Percentiles rank a stretch among this genome's conserved stretches.
Evolutionary conservation across 129 eudicot species (phyloP).

Genomic region (Chrysanthemum seticuspe): DNA sequence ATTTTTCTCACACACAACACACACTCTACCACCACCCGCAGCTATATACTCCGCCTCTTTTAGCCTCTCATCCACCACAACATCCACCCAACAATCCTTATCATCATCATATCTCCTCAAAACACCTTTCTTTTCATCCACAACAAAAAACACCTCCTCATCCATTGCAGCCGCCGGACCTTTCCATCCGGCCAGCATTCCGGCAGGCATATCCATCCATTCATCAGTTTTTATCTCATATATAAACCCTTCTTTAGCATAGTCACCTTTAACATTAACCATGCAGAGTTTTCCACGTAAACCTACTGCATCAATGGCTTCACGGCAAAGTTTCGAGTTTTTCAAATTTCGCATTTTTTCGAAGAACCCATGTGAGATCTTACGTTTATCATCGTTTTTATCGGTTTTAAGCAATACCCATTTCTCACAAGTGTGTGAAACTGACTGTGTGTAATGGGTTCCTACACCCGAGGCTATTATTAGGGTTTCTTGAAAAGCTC

Average conservation of each 20-base stretch:
- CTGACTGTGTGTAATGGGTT: conserved; percentile 43
- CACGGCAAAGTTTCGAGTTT: conserved; percentile 61
- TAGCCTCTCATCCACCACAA: conserved; percentile 41
- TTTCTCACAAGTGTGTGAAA: conserved; percentile 64
- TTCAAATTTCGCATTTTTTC: conserved; percentile 36
- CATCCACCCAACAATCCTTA: conserved; percentile 51
- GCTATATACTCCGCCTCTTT: conserved; percentile 62
- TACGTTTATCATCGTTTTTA: background rate
- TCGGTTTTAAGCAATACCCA: conserved; percentile 37
- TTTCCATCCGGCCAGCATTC: conserved; percentile 82
- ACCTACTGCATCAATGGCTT: conserved; percentile 73
- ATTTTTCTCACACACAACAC: conserved; percentile 52
- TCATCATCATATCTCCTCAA: conserved; percentile 50
- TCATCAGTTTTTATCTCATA: conserved; percentile 42
- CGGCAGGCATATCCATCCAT: conserved; percentile 74
- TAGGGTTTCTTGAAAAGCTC: conserved; percentile 36
- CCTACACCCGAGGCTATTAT: conserved; percentile 75
- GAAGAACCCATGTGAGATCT: conserved; percentile 31
- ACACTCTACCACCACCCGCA: conserved; percentile 71
- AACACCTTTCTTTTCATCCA: conserved; percentile 62
- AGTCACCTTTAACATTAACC: conserved; percentile 81
- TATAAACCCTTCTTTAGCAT: conserved; percentile 65
- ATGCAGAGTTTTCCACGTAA: conserved; percentile 56
- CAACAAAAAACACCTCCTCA: conserved; percentile 53
- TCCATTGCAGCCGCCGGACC: conserved; percentile 84